A percentile compares a stretch with the other conserved stretches of the same genome.
phyloP scores from a whole-genome alignment of 352 stramenopile species.

The Lagenidium sp. region DNA sequence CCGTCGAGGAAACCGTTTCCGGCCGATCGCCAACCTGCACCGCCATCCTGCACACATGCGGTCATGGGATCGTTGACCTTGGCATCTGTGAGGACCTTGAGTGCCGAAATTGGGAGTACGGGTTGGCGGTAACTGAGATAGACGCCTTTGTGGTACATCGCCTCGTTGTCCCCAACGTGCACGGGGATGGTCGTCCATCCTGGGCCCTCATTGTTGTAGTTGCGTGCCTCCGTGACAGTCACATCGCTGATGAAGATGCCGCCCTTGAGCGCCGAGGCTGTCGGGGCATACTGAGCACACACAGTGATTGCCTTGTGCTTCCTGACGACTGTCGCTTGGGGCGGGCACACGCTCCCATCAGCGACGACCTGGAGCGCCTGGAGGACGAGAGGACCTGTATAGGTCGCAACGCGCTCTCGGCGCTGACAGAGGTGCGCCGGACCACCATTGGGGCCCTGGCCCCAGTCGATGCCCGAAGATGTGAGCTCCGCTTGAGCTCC shows the following conservation, averaged over 20 bases:
- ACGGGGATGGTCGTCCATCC: slow-evolving; percentile 31
- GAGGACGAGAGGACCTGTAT: too few species aligned
- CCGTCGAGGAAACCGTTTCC: slow-evolving; percentile 14
- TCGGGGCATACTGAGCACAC: slow-evolving; percentile 15
- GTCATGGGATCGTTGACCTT: not conserved
- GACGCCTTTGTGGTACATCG: slow-evolving; percentile 8
- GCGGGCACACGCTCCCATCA: slow-evolving; percentile 10
- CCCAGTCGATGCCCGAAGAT: slow-evolving; percentile 25
- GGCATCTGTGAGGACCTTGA: slow-evolving; percentile 22
- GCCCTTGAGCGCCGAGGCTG: slow-evolving; percentile 7
- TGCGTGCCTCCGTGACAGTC: slow-evolving; percentile 24
- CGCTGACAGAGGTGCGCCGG: slow-evolving; percentile 14
- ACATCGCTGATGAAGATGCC: slow-evolving; percentile 36
- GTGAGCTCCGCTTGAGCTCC: slow-evolving; percentile 1
- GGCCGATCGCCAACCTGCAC: not conserved
- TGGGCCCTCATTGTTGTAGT: slow-evolving; percentile 33
- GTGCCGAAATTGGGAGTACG: slow-evolving; percentile 19
- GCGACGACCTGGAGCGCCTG: slow-evolving; percentile 1
- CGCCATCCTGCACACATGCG: not conserved
- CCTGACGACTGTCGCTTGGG: slow-evolving; percentile 12
- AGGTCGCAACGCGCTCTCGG: not conserved
- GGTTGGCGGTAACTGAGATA: slow-evolving; percentile 26
- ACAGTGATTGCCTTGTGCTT: too few species aligned
- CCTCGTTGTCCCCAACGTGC: slow-evolving; percentile 15
- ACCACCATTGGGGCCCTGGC: slow-evolving; percentile 3